Percentiles rank a stretch among this genome's conserved stretches.
phyloP scores from a whole-genome alignment of 306 rosid genomes.

The Sesbania bispinosa region DNA sequence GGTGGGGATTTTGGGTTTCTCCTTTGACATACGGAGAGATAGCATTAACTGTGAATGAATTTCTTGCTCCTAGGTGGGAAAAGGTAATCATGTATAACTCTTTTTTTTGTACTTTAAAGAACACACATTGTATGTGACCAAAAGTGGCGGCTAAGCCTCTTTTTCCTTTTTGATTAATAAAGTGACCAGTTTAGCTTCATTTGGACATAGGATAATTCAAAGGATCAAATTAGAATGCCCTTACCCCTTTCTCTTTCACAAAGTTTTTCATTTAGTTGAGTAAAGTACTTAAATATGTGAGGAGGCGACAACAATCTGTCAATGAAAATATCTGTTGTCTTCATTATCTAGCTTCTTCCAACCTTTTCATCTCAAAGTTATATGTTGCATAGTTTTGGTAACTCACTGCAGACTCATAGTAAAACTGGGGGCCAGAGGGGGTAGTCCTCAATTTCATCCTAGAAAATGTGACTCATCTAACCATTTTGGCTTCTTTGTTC shows the following conservation, averaged over 20 bases:
- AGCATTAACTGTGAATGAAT: slow-evolving; percentile 41
- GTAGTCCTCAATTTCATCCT: background rate
- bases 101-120: background rate
- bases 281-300: background rate
- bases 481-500: background rate
- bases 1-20: slow-evolving; percentile 66
- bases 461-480: background rate
- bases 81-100: slow-evolving; percentile 37
- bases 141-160: background rate
- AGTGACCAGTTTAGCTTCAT: background rate
- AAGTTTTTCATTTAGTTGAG: background rate
- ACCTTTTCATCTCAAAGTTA: background rate
- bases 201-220: slow-evolving; percentile 10
- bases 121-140: background rate
- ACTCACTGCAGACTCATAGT: background rate
- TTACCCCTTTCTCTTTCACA: too few relatives aligned
- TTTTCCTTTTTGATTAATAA: background rate
- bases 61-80: slow-evolving; percentile 61
- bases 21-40: slow-evolving; percentile 60
- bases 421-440: background rate
- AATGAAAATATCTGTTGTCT: background rate
- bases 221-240: background rate
- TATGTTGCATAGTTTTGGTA: background rate
- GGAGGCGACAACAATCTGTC: background rate
- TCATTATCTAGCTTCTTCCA: background rate